Evolutionary conservation across 2,329 filamentous ascomycete species (phyloP).

Genomic region (Sclerotinia sclerotiorum): DNA sequence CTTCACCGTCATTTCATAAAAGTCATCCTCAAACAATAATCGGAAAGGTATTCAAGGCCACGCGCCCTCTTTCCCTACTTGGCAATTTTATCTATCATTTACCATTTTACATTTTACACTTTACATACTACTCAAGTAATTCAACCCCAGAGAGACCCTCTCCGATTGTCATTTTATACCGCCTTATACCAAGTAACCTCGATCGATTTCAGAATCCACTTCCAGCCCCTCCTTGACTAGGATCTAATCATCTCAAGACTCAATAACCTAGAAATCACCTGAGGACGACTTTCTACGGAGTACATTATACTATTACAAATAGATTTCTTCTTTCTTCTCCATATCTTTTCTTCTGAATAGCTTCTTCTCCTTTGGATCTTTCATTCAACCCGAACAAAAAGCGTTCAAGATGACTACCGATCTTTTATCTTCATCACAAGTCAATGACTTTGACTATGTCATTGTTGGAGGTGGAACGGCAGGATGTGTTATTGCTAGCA

Average conservation of each 20-base stretch:
- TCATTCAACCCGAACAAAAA: not conserved
- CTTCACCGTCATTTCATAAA: slow-evolving; percentile 16
- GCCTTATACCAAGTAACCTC: slow-evolving; percentile 11
- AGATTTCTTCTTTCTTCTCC: not conserved
- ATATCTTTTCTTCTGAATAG: slow-evolving; percentile 3
- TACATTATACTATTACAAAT: slow-evolving; percentile 20
- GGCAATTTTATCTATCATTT: slow-evolving; percentile 15
- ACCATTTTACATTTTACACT: not conserved
- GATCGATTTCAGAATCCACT: slow-evolving; percentile 13
- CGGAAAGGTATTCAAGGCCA: not conserved
- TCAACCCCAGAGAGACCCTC: not conserved
- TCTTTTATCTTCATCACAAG: slow-evolving; percentile 36
- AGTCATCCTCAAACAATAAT: not conserved
- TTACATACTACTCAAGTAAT: not conserved
- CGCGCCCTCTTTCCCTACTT: slow-evolving; percentile 14
- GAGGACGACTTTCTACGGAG: not conserved
- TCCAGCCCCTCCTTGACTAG: slow-evolving; percentile 20
- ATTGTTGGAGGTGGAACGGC: slow-evolving; percentile 53
- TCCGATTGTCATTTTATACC: not conserved
- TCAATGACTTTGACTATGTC: slow-evolving; percentile 48
- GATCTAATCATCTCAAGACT: slow-evolving; percentile 9
- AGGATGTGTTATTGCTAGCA: slow-evolving; percentile 49
- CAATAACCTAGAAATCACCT: slow-evolving; percentile 2
- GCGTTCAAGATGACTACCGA: slow-evolving; percentile 38
- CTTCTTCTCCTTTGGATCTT: not conserved